These are phyloP conservation scores for Aspergillus sclerotialis DNA, from an alignment of 2,329 filamentous ascomycete genomes.

Conservation along the genomic window DNA sequence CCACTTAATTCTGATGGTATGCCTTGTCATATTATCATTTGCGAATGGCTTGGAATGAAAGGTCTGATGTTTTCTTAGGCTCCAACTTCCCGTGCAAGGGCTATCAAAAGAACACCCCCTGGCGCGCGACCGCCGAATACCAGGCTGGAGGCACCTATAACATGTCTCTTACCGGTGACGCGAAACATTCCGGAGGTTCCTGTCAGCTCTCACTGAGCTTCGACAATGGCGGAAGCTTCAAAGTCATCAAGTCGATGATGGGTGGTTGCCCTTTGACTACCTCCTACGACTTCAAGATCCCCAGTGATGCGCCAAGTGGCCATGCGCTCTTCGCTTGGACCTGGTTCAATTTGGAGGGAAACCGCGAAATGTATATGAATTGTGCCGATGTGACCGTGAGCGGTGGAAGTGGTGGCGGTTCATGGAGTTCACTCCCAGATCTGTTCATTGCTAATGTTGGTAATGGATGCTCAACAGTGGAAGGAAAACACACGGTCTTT, in stretches of 20 bases:
- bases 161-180: constrained; percentile 54
- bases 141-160: constrained; percentile 53
- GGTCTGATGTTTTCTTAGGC: constrained; percentile 17
- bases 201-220: constrained; percentile 68
- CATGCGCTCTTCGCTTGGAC: constrained; percentile 64
- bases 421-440: constrained; percentile 3
- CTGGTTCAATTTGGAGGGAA: constrained; percentile 65
- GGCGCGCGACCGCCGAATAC: constrained; percentile 51
- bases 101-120: constrained; percentile 42
- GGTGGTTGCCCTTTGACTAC: constrained; percentile 44
- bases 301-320: constrained; percentile 50
- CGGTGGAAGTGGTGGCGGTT: constrained; percentile 7
- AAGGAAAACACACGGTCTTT: constrained; percentile 7
- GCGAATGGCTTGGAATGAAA: not conserved
- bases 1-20: constrained; percentile 47
- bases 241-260: constrained; percentile 55
- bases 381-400: constrained; percentile 60
- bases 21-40: no score
- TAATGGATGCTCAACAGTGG: constrained; percentile 7
- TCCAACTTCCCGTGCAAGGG: constrained; percentile 69
- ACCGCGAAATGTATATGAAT: constrained; percentile 77
- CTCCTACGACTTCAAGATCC: constrained; percentile 57
- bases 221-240: constrained; percentile 61
- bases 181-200: constrained; percentile 59
- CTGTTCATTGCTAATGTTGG: constrained; percentile 8